Base-by-base conservation (phyloP, 495 filamentous ascomycete genomes). In the Trichocladium uniseriatum region DNA sequence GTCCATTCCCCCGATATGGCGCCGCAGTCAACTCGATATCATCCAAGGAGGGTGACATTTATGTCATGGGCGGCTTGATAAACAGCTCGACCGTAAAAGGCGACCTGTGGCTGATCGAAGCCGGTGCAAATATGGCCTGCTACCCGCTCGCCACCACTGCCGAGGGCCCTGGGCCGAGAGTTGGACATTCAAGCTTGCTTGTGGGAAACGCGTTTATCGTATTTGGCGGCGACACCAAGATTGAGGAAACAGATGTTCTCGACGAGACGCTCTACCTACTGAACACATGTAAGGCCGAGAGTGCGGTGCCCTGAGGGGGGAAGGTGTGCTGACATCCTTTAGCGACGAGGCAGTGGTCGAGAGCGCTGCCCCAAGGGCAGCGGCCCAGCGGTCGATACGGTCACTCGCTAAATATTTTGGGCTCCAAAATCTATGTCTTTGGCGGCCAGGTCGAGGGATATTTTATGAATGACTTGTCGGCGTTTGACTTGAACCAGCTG, bases 161-260 rank as follows among this genome's bases (percentile, higher is more conserved):
- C 18, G 92, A 99, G 63, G 91, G 94, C 0, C 94, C 94, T 0
- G 92, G 94, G 5, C 91, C 94, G 3, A 79, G 94, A 70, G 94
- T 99, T 31, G 94, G 94, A 10, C 94, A 99, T 72, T 78, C 92
- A 5, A 89, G 88, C 71, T 74, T 99, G 62, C 73, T 99, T 7
- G 94, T 97, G 31, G 94, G 94, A 19, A 99, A 99, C 70, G 94
- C 94, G 1, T 99, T 96, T 60, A 99, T 99, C 56, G 92, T 99
- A 13, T 99, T 95, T 64, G 94, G 94, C 21, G 94, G 94, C 58
- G 94, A 99, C 64, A 99, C 94, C 20, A 97, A 97, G 69, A 81
- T 94, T 58, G 89, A 97, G 53, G 91, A 96, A 53, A 78, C 75
- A 6, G 94, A 99, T 66, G 72, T 85, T 27, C 64, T 99, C 43